Base-by-base conservation (phyloP, 2,329 filamentous ascomycete species). In the Furcasterigmium furcatum region DNA sequence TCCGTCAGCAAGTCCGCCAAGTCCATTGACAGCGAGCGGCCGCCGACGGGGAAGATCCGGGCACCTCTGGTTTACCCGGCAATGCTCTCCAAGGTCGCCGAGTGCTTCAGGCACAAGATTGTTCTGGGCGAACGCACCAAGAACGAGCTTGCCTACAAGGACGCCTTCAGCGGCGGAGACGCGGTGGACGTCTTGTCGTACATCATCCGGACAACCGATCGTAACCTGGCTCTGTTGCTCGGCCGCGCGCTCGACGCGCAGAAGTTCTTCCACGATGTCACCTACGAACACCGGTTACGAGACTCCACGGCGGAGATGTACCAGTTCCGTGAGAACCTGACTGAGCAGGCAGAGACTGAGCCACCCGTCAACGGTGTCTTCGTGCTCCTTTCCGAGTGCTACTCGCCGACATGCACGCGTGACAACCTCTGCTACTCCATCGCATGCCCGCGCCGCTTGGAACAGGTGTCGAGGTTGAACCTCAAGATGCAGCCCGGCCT, bases 211-310 rank as follows among this genome's bases (percentile, higher is more conserved):
- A 99, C 94, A 2, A 96, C 90, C 1, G 94, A 99, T 67, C 83
- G 94, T 48, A 99, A 99, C 62, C 74, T 99, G 49, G 94, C 94
- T 10, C 74, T 99, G 41, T 80, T 99, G 9, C 74, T 99, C 14
- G 94, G 94, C 51, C 82, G 94, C 61, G 91, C 94, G 35, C 73
- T 99, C 49, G 94, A 99, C 68, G 94, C 94, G 20, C 94, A 99
- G 62, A 97, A 97, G 64, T 96, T 96, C 71, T 99, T 99, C 64
- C 94, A 99, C 71, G 94, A 99, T 75, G 94, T 97, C 42, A 96
- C 92, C 1, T 99, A 99, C 66, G 92, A 96, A 58, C 94, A 99
- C 66, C 82, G 94, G 40, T 73, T 99, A 58, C 87, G 94, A 66
- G 94, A 99, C 66, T 95, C 92, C n/a, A 82, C 85, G 34, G 87